Evolutionary conservation across 2,329 filamentous ascomycete species (phyloP), one percentile per base, ranked within the genome.

Genomic region (Ascochyta pisi): DNA sequence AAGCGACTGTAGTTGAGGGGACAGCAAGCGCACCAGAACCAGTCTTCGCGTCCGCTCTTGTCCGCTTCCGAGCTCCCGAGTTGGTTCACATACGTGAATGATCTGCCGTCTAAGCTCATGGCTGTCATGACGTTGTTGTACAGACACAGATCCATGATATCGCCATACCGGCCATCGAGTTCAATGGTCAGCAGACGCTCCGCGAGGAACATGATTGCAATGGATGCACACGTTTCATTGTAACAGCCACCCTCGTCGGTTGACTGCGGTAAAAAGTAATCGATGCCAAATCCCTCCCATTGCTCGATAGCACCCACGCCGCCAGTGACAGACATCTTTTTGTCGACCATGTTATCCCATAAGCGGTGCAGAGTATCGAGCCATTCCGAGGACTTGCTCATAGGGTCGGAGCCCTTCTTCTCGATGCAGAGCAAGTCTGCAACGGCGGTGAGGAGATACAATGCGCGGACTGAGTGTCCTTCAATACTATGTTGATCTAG

Each of bases 231-330:
- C 83, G 85, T 88, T 68, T 87, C 85, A 1, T 83, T 79, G 67
- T 87, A 87, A 63, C 85, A 87, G 2, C 84, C 85, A 4, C 85
- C 84, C 57, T 86, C 84, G 55, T 86, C 85, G 0, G 82, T 83
- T 1, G 81, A 77, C 38, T 86, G 83, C 1, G 84, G 84, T 5
- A 87, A 74, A 66, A 85, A 57, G 31, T 86, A 85, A 57, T 85
- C 80, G 37, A 81, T 76, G 0, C 84, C 84, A 64, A 88, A 87
- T 3, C 85, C 84, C 68, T 87, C 82, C 82, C 82, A 85, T 65
- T 86, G 82, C 60, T 81, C 77, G 37, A 84, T 79, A 1, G 77
- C 81, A 1, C 86, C 86, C 45, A 88, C 82, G 0, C 84, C 85
- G 1, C 85, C 86, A 0, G 86, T 88, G 15, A 86, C 65, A 54